phyloP scores from a whole-genome alignment of 1,284 basidiomycete genomes.

The Mycena citricolor region DNA sequence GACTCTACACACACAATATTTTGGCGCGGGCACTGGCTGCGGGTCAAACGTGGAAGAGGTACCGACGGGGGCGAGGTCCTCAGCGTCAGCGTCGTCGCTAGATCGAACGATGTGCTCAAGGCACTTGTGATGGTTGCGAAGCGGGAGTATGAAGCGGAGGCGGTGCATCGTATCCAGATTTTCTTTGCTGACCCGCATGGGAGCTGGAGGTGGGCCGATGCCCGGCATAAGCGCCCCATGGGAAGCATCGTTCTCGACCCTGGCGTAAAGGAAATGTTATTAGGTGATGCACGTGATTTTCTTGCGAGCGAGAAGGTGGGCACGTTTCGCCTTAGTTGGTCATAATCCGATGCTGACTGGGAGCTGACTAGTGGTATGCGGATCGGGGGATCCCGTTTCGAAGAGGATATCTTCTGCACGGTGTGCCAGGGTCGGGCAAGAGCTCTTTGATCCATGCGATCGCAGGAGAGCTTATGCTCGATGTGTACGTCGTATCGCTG shows the following conservation, averaged over 20 bases:
- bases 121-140: slow-evolving; percentile 86
- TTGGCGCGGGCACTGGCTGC: slow-evolving; percentile 78
- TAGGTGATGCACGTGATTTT: slow-evolving; percentile 79
- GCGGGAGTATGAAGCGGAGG: slow-evolving; percentile 79
- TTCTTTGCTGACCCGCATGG: slow-evolving; percentile 86
- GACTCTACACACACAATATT: slow-evolving; percentile 83
- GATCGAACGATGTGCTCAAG: slow-evolving; percentile 77
- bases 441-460: slow-evolving; percentile 82
- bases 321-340: not conserved
- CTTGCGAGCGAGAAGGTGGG: slow-evolving; percentile 76
- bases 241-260: slow-evolving; percentile 77
- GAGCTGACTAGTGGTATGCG: slow-evolving; percentile 54
- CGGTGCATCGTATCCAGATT: slow-evolving; percentile 77
- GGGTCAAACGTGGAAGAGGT: slow-evolving; percentile 68
- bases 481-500: slow-evolving; percentile 66
- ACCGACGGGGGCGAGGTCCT: slow-evolving; percentile 68
- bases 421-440: slow-evolving; percentile 76
- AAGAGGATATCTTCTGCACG: slow-evolving; percentile 80
- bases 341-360: slow-evolving; percentile 1
- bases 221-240: slow-evolving; percentile 77
- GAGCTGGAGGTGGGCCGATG: slow-evolving; percentile 81
- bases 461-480: slow-evolving; percentile 72
- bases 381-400: slow-evolving; percentile 80
- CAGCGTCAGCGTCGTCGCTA: slow-evolving; percentile 77
- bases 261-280: slow-evolving; percentile 81